phyloP scores from a whole-genome alignment of 2,329 filamentous ascomycete species.

The Claviceps purpurea region DNA sequence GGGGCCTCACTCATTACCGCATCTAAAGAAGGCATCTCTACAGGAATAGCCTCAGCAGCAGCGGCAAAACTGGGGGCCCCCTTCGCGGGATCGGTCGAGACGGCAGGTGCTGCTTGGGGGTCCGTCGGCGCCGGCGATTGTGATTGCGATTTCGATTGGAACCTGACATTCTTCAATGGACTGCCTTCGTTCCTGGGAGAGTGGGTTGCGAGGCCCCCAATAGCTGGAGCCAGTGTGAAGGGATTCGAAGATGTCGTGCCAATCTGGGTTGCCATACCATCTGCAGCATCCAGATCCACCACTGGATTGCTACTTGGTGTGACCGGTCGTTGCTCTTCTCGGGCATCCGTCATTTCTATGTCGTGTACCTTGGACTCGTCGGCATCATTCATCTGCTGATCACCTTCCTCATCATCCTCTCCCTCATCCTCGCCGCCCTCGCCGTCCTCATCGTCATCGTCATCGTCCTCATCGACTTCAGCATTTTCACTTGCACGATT shows the following conservation, averaged over 20 bases:
- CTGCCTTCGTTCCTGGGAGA: slow-evolving; percentile 33
- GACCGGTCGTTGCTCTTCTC: slow-evolving; percentile 14
- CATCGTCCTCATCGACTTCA: slow-evolving; percentile 35
- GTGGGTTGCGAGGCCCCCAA: slow-evolving; percentile 13
- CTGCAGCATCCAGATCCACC: slow-evolving; percentile 16
- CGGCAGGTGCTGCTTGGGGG: slow-evolving; percentile 7
- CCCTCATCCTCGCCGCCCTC: slow-evolving; percentile 34
- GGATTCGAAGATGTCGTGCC: slow-evolving; percentile 14
- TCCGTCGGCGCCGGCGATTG: slow-evolving; percentile 33
- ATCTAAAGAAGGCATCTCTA: slow-evolving; percentile 4
- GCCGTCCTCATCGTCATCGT: slow-evolving; percentile 30
- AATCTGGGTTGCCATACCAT: slow-evolving; percentile 12
- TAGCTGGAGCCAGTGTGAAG: slow-evolving; percentile 18
- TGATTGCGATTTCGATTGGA: slow-evolving; percentile 13
- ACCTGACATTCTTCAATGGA: slow-evolving; percentile 37
- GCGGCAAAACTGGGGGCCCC: neutral
- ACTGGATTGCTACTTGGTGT: slow-evolving; percentile 9
- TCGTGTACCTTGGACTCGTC: slow-evolving; percentile 24
- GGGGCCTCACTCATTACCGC: neutral
- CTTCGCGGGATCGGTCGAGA: neutral
- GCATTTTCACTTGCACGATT: slow-evolving; percentile 39
- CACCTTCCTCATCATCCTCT: slow-evolving; percentile 33
- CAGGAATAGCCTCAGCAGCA: neutral
- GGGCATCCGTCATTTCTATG: slow-evolving; percentile 24
- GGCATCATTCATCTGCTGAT: slow-evolving; percentile 31